phyloP scores from a whole-genome alignment of 176 grass and related monocot species.

The Tuctoria greenei region DNA sequence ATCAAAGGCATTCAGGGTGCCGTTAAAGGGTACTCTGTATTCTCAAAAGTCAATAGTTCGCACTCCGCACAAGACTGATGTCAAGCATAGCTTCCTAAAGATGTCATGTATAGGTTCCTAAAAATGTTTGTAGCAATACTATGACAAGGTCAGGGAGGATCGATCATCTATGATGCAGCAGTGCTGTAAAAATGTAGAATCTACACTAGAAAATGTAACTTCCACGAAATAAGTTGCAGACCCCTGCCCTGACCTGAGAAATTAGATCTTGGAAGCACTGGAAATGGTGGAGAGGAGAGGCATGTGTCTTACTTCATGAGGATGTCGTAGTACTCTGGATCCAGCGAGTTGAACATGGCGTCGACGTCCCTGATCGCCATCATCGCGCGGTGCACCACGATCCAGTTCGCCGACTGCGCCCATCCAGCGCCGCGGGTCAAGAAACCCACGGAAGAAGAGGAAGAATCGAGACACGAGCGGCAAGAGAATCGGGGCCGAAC shows the following conservation, averaged over 20 bases:
- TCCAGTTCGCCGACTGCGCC: slow-evolving; percentile 89
- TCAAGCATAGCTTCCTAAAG: too few relatives aligned
- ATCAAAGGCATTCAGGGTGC: background rate
- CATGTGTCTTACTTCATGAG: slow-evolving; percentile 79
- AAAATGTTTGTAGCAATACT: background rate
- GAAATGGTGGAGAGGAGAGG: background rate
- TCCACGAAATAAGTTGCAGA: background rate
- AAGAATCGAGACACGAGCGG: background rate
- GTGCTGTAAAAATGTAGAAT: background rate
- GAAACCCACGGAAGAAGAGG: slow-evolving; percentile 7
- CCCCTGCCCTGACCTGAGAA: background rate
- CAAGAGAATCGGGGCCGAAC: slow-evolving; percentile 25
- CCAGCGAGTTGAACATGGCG: slow-evolving; percentile 83
- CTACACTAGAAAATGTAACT: slow-evolving; percentile 14
- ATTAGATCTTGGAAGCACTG: slow-evolving; percentile 7
- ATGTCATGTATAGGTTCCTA: background rate
- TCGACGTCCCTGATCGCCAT: slow-evolving; percentile 99
- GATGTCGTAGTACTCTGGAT: slow-evolving; percentile 97
- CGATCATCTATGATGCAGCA: background rate
- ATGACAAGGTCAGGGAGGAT: background rate
- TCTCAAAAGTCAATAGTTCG: background rate
- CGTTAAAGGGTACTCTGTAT: background rate
- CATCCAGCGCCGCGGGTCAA: background rate
- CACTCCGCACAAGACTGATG: background rate
- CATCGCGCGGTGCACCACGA: slow-evolving; percentile 93